Evolutionary conservation across 1,284 basidiomycete genomes (phyloP), one percentile per base, ranked within the genome.

Genomic region (Ceratobasidium sp.): DNA sequence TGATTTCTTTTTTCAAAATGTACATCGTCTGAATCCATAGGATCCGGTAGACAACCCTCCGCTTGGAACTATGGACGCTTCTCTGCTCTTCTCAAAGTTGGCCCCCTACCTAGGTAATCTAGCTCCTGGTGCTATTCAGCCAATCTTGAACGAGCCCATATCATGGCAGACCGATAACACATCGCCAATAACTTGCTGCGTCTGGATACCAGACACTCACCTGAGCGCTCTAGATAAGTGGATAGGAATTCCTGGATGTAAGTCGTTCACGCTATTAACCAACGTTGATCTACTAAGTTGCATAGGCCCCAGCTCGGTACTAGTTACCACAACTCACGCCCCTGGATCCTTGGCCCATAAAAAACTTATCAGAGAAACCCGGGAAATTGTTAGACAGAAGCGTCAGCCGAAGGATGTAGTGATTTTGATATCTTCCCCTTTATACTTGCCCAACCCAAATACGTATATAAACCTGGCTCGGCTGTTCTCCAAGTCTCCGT

Each of bases 381-480:
- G 17, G 9, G 59, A 44, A 42, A 28, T 73, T 23, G 9, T 52
- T 1, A 61, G 17, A 3, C 38, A 33, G 44, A 62, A 17, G 10
- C 44, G 5, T 6, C 17, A 33, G 15, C 23, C 28, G 28, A 3
- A 50, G 9, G 40, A n/a, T 28, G 38, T 4, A 44, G 42, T 73
- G 9, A 52, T 73, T 17, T 28, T 62, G 15, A 33, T 73, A 17
- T 73, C 70, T 42, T 62, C 57, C 1, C 57, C 4, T 9, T 5
- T n/a, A 3, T 15, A 38, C 12, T 23, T 48, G 15, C 23, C 57
- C 7, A 73, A 73, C 20, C 4, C 70, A 42, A 73, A 73, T n/a
- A 62, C 57, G 20, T 73, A 73, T 44, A 52, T 62, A 40, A 73
- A 73, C 52, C 57, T 73, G n/a, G 70, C 57, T 38, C 56, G 70